Evolutionary conservation across 352 stramenopile genomes (phyloP), one percentile per base, ranked within the genome.

Genomic region (Phytopythium sindhum): DNA sequence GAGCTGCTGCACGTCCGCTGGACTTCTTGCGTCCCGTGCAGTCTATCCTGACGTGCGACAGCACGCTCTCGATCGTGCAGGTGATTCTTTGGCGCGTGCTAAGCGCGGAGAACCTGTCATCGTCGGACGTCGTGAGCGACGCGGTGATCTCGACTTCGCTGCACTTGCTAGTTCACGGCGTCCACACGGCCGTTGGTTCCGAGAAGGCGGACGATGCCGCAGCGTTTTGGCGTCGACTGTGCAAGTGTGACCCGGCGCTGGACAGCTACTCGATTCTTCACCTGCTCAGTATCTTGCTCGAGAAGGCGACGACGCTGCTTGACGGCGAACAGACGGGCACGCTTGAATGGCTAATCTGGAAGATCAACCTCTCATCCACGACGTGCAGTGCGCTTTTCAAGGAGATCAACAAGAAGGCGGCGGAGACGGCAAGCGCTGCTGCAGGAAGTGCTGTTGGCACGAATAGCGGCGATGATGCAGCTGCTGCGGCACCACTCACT

Each of bases 121-220:
- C 66, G 6, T 59, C 51, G 15, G 83, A 75, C 37, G 71, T 68
- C 9, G 80, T 94, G 0, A 94, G 86, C 4, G 88, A 95, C 61
- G 86, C 86, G 14, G 83, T 96, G 14, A 84, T 96, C 37, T 95
- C 88, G 42, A 96, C 86, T 17, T 84, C 72, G 15, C 71, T 96
- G 31, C 86, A 96, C 57, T 66, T 96, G 60, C 71, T 96, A 15
- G 88, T 93, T 35, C 81, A 92, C 63, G 86, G 80, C 24, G 73
- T 93, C 6, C 81, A 96, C 63, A 83, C 81, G 12, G 86, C 86
- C 26, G 73, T 61, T 15, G 21, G 31, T 23, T 33, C 45, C 54
- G 52, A 57, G 24, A 70, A 73, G 19, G 10, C n/a, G 24, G 51
- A 68, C 12, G 37, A 12, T 4, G 26, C 4, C 15, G 48, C 28